Evolutionary conservation across 306 rosid genomes (phyloP).

Genomic region (Quercus wislizeni): DNA sequence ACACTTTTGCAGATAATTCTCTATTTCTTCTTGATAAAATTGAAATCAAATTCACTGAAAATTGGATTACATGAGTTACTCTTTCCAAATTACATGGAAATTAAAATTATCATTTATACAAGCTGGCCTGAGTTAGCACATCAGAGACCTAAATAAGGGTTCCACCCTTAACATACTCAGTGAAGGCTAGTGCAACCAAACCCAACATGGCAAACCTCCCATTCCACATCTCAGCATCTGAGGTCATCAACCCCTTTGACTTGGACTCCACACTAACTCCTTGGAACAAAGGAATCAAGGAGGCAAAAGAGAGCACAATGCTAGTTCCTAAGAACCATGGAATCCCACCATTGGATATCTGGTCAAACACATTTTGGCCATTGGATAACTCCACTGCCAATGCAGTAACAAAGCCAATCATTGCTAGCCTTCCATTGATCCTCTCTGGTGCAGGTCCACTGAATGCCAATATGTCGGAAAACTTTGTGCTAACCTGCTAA

Average conservation of each 20-base stretch:
- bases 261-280: conserved; percentile 77
- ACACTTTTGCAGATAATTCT: too few species aligned
- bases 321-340: conserved; percentile 65
- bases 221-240: conserved; percentile 77
- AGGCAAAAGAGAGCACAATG: conserved; percentile 55
- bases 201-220: conserved; percentile 91
- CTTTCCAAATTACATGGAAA: too few species aligned
- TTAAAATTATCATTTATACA: too few species aligned
- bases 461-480: conserved; percentile 63
- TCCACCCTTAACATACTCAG: conserved; percentile 69
- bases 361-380: conserved; percentile 61
- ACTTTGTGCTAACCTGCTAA: conserved; percentile 53
- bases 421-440: conserved; percentile 84
- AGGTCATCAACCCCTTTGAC: conserved; percentile 55
- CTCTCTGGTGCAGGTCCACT: conserved; percentile 93
- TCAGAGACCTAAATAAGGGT: conserved; percentile 40
- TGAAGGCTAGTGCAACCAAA: conserved; percentile 63
- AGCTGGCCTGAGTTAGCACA: too few species aligned
- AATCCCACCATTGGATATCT: conserved; percentile 63
- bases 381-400: conserved; percentile 63
- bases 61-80: too few species aligned
- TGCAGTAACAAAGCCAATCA: conserved; percentile 83
- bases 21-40: too few species aligned
- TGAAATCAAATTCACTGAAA: too few species aligned
- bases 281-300: conserved; percentile 56